Evolutionary conservation across 768 basidiomycete species (phyloP).

Genomic region (Xerocomellus intermedius): DNA sequence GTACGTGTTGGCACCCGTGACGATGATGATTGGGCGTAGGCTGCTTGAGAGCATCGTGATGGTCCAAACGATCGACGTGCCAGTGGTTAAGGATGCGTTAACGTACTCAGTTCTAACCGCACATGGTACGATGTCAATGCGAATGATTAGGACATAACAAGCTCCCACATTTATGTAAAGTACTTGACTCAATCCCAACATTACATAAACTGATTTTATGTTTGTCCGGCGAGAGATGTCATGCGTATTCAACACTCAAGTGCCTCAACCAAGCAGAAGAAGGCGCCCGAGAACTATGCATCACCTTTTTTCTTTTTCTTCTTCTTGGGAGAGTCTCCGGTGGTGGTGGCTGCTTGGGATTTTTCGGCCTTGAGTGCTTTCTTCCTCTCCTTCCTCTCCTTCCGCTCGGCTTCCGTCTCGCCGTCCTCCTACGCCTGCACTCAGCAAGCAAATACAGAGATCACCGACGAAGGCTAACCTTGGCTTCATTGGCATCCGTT

Average conservation of each 20-base stretch:
- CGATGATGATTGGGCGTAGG: slow-evolving; percentile 51
- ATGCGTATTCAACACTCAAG: background rate
- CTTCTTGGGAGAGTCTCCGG: slow-evolving; percentile 45
- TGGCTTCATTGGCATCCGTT: slow-evolving; percentile 36
- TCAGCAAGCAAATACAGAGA: slow-evolving; percentile 6
- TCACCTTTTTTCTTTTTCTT: slow-evolving; percentile 41
- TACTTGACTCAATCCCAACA: no score
- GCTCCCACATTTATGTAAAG: background rate
- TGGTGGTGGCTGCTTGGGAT: slow-evolving; percentile 41
- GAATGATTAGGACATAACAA: no score
- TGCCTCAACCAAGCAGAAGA: background rate
- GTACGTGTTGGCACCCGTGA: slow-evolving; percentile 72
- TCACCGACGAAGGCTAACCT: slow-evolving; percentile 36
- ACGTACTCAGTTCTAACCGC: background rate
- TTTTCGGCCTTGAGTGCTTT: slow-evolving; percentile 80
- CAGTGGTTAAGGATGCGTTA: background rate
- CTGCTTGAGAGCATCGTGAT: slow-evolving; percentile 31
- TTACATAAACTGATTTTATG: no score
- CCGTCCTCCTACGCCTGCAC: slow-evolving; percentile 36
- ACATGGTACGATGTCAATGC: background rate
- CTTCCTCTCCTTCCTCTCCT: slow-evolving; percentile 77
- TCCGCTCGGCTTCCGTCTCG: slow-evolving; percentile 83
- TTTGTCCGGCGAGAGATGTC: background rate
- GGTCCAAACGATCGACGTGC: background rate
- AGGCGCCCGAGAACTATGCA: slow-evolving; percentile 19